Percentiles rank a stretch among this genome's conserved stretches.
Evolutionary conservation across 176 grass and related monocot species (phyloP).

Genomic region (Oryza glumipatula): DNA sequence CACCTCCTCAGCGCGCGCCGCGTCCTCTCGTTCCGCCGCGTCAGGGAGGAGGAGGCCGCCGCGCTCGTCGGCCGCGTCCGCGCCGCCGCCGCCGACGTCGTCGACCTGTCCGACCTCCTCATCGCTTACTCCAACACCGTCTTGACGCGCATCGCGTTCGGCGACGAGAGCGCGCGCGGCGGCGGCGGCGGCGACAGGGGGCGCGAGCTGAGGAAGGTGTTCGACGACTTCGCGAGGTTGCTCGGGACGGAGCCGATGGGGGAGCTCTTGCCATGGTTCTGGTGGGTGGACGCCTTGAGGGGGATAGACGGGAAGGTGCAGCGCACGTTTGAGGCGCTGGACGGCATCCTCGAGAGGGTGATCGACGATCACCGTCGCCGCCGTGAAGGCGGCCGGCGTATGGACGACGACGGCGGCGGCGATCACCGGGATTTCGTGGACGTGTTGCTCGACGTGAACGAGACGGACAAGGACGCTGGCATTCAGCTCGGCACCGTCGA

Average conservation of each 20-base stretch:
- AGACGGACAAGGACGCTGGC: neutral
- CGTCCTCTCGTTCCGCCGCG: too few relatives aligned
- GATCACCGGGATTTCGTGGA: slow-evolving; percentile 12
- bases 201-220: neutral
- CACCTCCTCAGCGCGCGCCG: too few relatives aligned
- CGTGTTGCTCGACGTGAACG: neutral
- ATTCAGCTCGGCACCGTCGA: neutral
- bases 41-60: too few relatives aligned
- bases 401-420: neutral
- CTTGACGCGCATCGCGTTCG: neutral
- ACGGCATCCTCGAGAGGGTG: slow-evolving; percentile 32
- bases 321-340: slow-evolving; percentile 28
- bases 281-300: slow-evolving; percentile 45
- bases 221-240: slow-evolving; percentile 2
- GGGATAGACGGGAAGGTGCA: slow-evolving; percentile 21
- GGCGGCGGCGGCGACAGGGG: neutral
- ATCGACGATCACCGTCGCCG: neutral
- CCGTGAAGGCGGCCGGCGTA: neutral
- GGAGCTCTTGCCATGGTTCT: slow-evolving; percentile 44
- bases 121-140: slow-evolving; percentile 26
- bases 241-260: slow-evolving; percentile 15
- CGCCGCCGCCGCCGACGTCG: neutral
- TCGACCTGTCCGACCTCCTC: slow-evolving; percentile 1
- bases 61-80: neutral
- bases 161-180: neutral